Base-by-base conservation (phyloP, 345 rosid genomes). In the Syzygium grande region DNA sequence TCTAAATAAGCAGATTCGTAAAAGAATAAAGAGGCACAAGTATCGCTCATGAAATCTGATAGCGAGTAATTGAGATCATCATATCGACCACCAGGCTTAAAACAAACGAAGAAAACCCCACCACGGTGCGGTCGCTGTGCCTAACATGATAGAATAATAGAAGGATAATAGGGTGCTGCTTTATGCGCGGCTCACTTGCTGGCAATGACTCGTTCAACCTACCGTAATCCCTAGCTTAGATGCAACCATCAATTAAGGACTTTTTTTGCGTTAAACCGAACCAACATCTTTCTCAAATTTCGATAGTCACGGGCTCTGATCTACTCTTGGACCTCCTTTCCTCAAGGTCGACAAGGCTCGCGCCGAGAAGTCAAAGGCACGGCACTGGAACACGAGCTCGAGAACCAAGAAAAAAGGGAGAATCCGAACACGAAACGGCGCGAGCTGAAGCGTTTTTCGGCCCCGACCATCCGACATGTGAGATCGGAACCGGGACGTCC, bases 71-170 rank as follows among this genome's bases (percentile, higher is more conserved):
- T 65, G 22, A 65, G 78, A 30, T 16, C 23, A 4, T 34, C 3
- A 1, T 4, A 30, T 15, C 6, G 8, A 16, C 22, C 11, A 19
- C 16, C 22, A 30, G 7, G 17, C 19, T 16, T 34, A 16, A 30
- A 65, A 0, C 10, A 12, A 63, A 4, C 0, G 1, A 11, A 0
- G 0, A 4, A 65, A 8, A 65, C 7, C 78, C n/a, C n/a, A n/a
- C n/a, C n/a, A n/a, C 9, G 5, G 9, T 19, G 8, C 41, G 0
- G 0, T 65, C 78, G 4, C 43, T 17, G 4, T 22, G 22, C 43
- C 79, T 30, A 9, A 30, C 12, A 4, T 30, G 4, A 30, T 68
- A 16, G 13, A 30, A 8, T 68, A 8, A 30, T 68, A 16, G 13
- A 30, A 8, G 3, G 23, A 38, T 68, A 10, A 5, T 30, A 4